phyloP scores from a whole-genome alignment of 2,329 filamentous ascomycete species.

The Hymenoscyphus occultus region DNA sequence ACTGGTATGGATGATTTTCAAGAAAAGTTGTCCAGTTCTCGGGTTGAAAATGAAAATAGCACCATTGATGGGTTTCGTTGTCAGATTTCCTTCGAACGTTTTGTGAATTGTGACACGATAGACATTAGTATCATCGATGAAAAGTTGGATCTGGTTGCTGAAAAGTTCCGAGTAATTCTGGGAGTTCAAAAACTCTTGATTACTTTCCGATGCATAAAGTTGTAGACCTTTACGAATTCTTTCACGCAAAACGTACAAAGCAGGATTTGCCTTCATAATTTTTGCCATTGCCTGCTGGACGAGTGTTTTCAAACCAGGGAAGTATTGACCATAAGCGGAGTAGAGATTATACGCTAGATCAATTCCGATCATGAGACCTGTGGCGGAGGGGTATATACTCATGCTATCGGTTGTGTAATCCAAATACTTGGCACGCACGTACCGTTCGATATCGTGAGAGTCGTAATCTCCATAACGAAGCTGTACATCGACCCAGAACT shows the following conservation, averaged over 20 bases:
- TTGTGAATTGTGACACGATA: conserved; percentile 99
- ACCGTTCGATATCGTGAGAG: conserved; percentile 97
- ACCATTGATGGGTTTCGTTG: conserved; percentile 98
- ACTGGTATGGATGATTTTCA: conserved; percentile 99
- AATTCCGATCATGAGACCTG: conserved; percentile 95
- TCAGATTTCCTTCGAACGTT: conserved; percentile 98
- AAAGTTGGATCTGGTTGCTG: conserved; percentile 97
- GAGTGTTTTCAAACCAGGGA: conserved; percentile 92
- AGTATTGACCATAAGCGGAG: conserved; percentile 97
- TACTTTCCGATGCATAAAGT: conserved; percentile 96
- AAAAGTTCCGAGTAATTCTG: conserved; percentile 99
- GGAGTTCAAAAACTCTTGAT: conserved; percentile 98
- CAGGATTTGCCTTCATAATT: conserved; percentile 99
- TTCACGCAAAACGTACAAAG: conserved; percentile 91
- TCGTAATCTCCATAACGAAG: conserved; percentile 97
- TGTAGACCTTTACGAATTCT: conserved; percentile 98
- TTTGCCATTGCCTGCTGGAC: conserved; percentile 99
- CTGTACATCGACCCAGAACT: conserved; percentile 98
- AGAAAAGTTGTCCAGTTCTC: conserved; percentile 92
- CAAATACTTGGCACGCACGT: conserved; percentile 95
- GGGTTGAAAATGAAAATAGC: conserved; percentile 99
- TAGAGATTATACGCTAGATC: conserved; percentile 98
- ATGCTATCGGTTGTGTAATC: conserved; percentile 99
- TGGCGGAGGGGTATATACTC: conserved; percentile 97
- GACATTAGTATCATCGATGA: conserved; percentile 98